A percentile compares a stretch with the other conserved stretches of the same genome.
These are phyloP conservation scores for Petunia hybrid DNA, from an alignment of 305 asterid species.

Conservation along the genomic window DNA sequence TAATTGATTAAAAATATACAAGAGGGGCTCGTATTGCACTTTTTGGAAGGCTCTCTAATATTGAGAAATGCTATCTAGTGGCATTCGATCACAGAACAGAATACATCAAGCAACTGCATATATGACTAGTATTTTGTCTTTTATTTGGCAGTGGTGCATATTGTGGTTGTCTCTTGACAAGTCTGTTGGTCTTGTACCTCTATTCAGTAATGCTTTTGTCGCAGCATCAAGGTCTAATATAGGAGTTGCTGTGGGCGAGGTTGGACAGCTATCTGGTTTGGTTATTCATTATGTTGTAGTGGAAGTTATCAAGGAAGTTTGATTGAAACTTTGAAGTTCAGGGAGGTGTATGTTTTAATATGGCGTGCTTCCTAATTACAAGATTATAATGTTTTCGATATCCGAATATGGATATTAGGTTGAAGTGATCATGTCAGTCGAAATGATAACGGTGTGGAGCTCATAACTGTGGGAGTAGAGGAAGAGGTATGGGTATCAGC, in stretches of 20 bases:
- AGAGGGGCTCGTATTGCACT: not conserved
- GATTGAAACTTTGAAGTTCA: constrained; percentile 22
- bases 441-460: not conserved
- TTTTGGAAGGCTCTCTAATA: constrained; percentile 19
- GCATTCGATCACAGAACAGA: constrained; percentile 32
- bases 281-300: not conserved
- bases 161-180: not conserved
- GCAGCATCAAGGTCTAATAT: constrained; percentile 19
- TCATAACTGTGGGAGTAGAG: not conserved
- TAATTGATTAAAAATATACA: not conserved
- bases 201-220: constrained; percentile 20
- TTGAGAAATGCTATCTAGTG: constrained; percentile 31
- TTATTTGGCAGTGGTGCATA: constrained; percentile 12
- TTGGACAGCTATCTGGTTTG: not conserved
- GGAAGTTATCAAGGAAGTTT: not conserved
- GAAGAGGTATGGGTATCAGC: not conserved
- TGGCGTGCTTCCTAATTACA: not conserved
- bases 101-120: constrained; percentile 24
- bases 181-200: not conserved
- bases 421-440: constrained; percentile 18
- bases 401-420: not conserved
- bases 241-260: constrained; percentile 2
- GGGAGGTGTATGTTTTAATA: not conserved
- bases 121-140: constrained; percentile 32
- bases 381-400: not conserved